Conservation (phyloP, 495 filamentous ascomycete genomes). For the Baudoinia panamericana region DNA sequence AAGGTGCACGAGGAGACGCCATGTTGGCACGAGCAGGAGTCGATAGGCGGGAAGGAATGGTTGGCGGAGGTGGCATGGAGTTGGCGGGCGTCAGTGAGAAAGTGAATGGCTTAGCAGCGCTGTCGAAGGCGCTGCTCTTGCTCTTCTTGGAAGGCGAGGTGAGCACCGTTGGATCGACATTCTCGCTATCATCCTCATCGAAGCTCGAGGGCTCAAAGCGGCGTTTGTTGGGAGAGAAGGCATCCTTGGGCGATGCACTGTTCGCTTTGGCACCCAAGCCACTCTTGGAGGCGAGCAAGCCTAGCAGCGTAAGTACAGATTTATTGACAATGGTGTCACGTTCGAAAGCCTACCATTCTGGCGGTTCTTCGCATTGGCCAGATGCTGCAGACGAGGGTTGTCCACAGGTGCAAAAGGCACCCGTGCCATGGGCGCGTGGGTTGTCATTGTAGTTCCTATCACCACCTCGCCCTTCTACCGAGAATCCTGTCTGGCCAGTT, state of each 20-base stretch:
- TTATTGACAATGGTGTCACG: not conserved
- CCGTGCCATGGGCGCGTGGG: constrained; percentile 23
- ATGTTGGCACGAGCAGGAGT: constrained; percentile 30
- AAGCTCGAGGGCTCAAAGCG: constrained; percentile 25
- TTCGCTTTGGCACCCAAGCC: constrained; percentile 8
- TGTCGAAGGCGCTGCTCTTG: constrained; percentile 49
- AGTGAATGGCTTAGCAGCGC: constrained; percentile 23
- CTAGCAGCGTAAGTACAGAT: constrained; percentile 9
- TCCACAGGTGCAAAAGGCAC: constrained; percentile 32
- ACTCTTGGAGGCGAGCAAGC: constrained; percentile 4
- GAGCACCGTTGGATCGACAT: constrained; percentile 59
- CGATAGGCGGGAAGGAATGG: constrained; percentile 29
- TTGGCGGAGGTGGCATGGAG: constrained; percentile 31
- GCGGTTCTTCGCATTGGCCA: constrained; percentile 42
- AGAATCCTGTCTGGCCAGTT: not conserved
- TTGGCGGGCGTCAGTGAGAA: constrained; percentile 19
- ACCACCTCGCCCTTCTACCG: not conserved
- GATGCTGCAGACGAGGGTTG: constrained; percentile 31
- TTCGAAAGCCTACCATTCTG: constrained; percentile 39
- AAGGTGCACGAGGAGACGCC: constrained; percentile 11
- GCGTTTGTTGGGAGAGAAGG: constrained; percentile 30
- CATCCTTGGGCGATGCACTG: constrained; percentile 19
- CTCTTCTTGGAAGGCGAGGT: constrained; percentile 47
- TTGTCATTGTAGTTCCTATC: constrained; percentile 18
- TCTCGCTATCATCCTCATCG: constrained; percentile 56